A percentile compares a stretch with the other conserved stretches of the same genome.
Evolutionary conservation across 2,329 filamentous ascomycete species (phyloP).

Genomic region (Pseudofabraea citricarpa): DNA sequence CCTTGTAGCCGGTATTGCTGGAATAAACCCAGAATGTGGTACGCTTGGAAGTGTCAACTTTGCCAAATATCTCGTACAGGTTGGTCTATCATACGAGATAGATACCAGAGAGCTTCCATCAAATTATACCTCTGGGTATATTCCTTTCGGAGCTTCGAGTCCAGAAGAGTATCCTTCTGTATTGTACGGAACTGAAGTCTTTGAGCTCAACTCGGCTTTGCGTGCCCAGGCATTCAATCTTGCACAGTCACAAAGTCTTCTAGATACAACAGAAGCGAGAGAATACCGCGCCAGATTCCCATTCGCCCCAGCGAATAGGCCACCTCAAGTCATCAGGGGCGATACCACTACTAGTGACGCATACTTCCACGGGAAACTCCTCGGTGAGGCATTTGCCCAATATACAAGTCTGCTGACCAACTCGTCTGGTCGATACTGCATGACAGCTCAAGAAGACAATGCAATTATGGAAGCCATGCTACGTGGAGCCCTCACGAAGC

Average conservation of each 20-base stretch:
- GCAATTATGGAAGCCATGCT: slow-evolving; percentile 60
- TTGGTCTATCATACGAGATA: slow-evolving; percentile 69
- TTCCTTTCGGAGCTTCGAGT: slow-evolving; percentile 51
- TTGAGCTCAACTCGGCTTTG: slow-evolving; percentile 55
- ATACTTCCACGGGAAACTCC: slow-evolving; percentile 57
- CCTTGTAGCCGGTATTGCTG: slow-evolving; percentile 64
- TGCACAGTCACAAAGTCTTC: slow-evolving; percentile 43
- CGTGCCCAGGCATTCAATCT: slow-evolving; percentile 44
- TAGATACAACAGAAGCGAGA: slow-evolving; percentile 41
- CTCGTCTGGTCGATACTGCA: slow-evolving; percentile 60
- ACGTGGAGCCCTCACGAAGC: slow-evolving; percentile 46
- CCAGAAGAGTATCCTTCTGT: slow-evolving; percentile 51
- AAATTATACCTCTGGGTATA: slow-evolving; percentile 62
- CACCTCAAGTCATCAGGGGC: slow-evolving; percentile 54
- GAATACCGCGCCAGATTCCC: slow-evolving; percentile 49
- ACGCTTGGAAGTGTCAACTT: slow-evolving; percentile 63
- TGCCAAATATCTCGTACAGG: slow-evolving; percentile 63
- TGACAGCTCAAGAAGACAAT: slow-evolving; percentile 67
- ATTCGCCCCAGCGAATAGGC: slow-evolving; percentile 33
- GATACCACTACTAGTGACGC: slow-evolving; percentile 65
- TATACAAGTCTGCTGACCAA: slow-evolving; percentile 59
- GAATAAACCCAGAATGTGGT: slow-evolving; percentile 63
- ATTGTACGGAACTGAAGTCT: slow-evolving; percentile 62
- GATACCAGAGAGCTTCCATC: slow-evolving; percentile 60
- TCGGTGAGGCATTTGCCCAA: slow-evolving; percentile 58